phyloP scores from a whole-genome alignment of 176 grass and related monocot genomes.

The Ananas comosus region DNA sequence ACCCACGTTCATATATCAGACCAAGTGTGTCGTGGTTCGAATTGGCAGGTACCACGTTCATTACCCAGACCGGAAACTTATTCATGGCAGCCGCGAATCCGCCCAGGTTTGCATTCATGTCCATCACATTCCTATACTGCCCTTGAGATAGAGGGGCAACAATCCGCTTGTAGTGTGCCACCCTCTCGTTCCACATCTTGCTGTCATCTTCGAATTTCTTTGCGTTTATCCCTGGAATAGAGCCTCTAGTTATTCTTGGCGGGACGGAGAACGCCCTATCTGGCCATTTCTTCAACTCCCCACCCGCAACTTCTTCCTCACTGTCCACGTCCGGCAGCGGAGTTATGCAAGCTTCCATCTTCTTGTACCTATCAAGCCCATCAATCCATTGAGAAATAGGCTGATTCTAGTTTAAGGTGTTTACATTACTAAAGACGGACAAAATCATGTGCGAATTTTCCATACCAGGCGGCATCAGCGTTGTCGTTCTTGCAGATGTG shows the following conservation, averaged over 20 bases:
- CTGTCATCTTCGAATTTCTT: slow-evolving; percentile 87
- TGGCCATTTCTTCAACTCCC: slow-evolving; percentile 59
- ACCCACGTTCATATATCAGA: slow-evolving; percentile 71
- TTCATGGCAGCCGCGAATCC: slow-evolving; percentile 66
- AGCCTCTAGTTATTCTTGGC: slow-evolving; percentile 72
- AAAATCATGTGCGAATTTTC: not conserved
- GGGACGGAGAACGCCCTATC: slow-evolving; percentile 60
- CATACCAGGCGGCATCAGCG: slow-evolving; percentile 73
- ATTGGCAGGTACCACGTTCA: slow-evolving; percentile 73
- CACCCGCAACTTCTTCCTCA: slow-evolving; percentile 72
- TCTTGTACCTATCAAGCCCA: slow-evolving; percentile 61
- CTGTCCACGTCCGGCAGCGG: slow-evolving; percentile 73
- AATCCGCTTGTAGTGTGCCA: slow-evolving; percentile 50
- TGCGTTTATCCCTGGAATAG: slow-evolving; percentile 50
- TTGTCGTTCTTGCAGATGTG: slow-evolving; percentile 80
- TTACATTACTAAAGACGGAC: not conserved
- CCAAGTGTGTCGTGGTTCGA: slow-evolving; percentile 65
- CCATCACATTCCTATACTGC: slow-evolving; percentile 86
- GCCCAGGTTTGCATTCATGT: slow-evolving; percentile 88
- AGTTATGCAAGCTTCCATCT: slow-evolving; percentile 81
- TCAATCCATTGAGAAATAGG: not conserved
- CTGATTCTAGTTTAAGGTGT: not conserved
- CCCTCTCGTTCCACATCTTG: slow-evolving; percentile 65
- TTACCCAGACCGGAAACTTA: slow-evolving; percentile 77
- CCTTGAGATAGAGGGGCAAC: slow-evolving; percentile 45